These are phyloP conservation scores for Botryotinia calthae DNA, from an alignment of 2,329 filamentous ascomycete species.

Conservation along the genomic window DNA sequence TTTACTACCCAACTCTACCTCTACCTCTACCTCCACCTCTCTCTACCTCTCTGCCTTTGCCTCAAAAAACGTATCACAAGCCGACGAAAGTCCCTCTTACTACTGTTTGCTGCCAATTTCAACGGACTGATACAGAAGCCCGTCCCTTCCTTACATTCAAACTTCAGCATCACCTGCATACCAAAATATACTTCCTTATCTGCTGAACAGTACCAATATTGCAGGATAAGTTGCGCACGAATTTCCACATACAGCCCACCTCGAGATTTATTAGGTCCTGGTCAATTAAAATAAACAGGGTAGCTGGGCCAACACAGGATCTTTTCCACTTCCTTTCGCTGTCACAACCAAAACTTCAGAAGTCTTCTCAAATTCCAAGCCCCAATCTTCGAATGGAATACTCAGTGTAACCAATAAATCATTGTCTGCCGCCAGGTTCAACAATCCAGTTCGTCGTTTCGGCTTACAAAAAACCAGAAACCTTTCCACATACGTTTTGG, in stretches of 20 bases:
- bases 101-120: not conserved
- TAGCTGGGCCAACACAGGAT: constrained; percentile 15
- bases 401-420: constrained; percentile 6
- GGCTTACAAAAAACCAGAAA: not conserved
- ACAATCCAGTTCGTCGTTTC: not conserved
- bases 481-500: constrained; percentile 5
- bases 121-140: not conserved
- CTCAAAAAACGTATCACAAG: constrained; percentile 3
- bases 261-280: not conserved
- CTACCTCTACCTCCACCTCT: not conserved
- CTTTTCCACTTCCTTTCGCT: constrained; percentile 9
- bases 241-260: not conserved
- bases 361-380: constrained; percentile 3
- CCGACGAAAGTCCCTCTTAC: not conserved
- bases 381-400: constrained; percentile 13
- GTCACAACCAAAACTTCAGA: not conserved
- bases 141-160: not conserved
- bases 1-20: not conserved
- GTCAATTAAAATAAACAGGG: constrained; percentile 7
- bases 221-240: not conserved
- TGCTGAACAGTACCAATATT: not conserved
- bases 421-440: constrained; percentile 4
- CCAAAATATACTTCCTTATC: not conserved
- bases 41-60: not conserved
- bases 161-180: not conserved